A percentile compares a stretch with the other conserved stretches of the same genome.
These are phyloP conservation scores for Austropuccinia psidii DNA, from an alignment of 1,284 basidiomycete genomes.

Conservation along the genomic window DNA sequence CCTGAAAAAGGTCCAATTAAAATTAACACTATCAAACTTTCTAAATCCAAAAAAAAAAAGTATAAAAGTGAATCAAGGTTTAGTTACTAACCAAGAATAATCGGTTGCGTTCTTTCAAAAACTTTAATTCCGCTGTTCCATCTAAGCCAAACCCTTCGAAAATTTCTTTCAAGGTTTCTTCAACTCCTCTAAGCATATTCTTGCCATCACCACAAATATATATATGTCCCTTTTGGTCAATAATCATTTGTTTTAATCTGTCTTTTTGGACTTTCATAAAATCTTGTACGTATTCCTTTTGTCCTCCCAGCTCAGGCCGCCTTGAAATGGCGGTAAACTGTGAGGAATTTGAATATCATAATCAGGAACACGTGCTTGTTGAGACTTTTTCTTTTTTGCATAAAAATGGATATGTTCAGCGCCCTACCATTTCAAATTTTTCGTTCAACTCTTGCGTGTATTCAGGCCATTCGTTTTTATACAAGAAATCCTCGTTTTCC, in stretches of 20 bases:
- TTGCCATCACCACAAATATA: slow-evolving; percentile 89
- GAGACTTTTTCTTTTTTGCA: slow-evolving; percentile 72
- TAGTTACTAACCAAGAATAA: slow-evolving; percentile 48
- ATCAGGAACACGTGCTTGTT: slow-evolving; percentile 95
- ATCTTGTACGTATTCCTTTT: slow-evolving; percentile 31
- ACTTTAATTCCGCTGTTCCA: slow-evolving; percentile 80
- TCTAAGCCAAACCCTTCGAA: slow-evolving; percentile 86
- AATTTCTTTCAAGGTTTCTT: slow-evolving; percentile 78
- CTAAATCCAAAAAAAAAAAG: background rate
- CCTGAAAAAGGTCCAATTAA: background rate
- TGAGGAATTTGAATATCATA: slow-evolving; percentile 52
- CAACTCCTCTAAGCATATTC: slow-evolving; percentile 89
- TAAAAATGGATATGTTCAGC: slow-evolving; percentile 38
- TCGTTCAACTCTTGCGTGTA: slow-evolving; percentile 78
- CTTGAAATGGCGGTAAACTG: slow-evolving; percentile 10
- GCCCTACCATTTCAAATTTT: slow-evolving; percentile 75
- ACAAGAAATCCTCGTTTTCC: slow-evolving; percentile 80
- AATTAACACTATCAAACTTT: background rate
- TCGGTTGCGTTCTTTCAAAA: slow-evolving; percentile 82
- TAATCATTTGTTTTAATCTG: slow-evolving; percentile 41
- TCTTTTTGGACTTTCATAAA: background rate
- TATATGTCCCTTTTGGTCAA: slow-evolving; percentile 41
- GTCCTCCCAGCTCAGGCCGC: background rate
- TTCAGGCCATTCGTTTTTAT: slow-evolving; percentile 86
- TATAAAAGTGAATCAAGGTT: background rate